phyloP scores from a whole-genome alignment of 441 rosid genomes.

The Adansonia rubrostipa region DNA sequence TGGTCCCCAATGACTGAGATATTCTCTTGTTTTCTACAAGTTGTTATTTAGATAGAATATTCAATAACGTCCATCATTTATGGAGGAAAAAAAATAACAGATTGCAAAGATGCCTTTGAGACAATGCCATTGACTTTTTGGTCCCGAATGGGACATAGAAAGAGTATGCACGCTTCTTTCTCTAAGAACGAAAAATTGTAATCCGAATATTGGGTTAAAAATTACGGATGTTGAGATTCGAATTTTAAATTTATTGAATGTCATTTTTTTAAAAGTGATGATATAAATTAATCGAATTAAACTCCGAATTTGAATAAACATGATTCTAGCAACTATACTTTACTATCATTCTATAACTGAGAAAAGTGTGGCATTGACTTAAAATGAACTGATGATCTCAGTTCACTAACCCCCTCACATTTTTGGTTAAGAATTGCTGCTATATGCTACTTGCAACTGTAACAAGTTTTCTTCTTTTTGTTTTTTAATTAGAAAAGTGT shows the following conservation, averaged over 20 bases:
- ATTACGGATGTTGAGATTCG: too few species aligned
- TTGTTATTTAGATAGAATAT: neutral
- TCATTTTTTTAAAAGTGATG: too few species aligned
- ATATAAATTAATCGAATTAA: too few species aligned
- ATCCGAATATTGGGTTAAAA: too few species aligned
- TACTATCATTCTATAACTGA: neutral
- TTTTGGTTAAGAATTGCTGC: neutral
- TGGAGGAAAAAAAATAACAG: neutral
- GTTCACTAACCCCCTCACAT: neutral
- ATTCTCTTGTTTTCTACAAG: neutral
- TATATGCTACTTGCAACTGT: neutral
- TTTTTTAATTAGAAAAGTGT: neutral
- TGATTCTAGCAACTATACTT: neutral
- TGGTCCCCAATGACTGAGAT: neutral
- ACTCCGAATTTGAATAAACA: too few species aligned
- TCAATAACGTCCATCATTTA: neutral
- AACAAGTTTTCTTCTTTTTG: neutral
- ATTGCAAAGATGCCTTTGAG: neutral
- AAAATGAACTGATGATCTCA: neutral
- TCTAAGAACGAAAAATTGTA: too few species aligned
- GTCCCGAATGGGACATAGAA: too few species aligned
- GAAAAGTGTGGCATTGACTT: neutral
- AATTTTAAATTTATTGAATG: too few species aligned
- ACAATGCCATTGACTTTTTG: slow-evolving; percentile 10
- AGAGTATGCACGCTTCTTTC: neutral